Evolutionary conservation across 2,329 filamentous ascomycete genomes (phyloP), one percentile per base, ranked within the genome.

Genomic region (Penicillium sp.): DNA sequence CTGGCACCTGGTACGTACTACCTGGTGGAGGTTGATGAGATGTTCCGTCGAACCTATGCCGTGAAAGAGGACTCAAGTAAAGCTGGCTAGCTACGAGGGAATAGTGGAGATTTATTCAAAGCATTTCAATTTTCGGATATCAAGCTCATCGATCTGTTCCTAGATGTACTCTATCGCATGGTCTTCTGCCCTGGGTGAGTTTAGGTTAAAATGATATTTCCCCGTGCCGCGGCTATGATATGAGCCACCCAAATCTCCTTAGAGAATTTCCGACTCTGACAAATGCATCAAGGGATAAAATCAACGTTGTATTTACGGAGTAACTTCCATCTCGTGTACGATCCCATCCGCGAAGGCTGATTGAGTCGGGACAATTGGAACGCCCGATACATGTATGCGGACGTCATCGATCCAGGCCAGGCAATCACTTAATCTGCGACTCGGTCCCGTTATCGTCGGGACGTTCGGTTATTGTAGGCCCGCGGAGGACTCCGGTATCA

Each of bases 401-500:
- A 61, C 61, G 63, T 61, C 61, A 64, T 61, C 26, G n/a, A 13
- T 26, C 6, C 25, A 56, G 60, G 57, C 58, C 54, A 60, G 58
- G 57, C 55, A 60, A 58, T 51, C 25, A 40, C 51, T 64, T 60
- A 64, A 65, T 59, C 59, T 63, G 61, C 58, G 61, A 64, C 54
- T 62, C 57, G 19, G 19, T 22, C 19, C 19, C 19, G 19, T 22
- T 22, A 22, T 61, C 62, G 64, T 52, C 42, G 57, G 10, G 28
- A n/a, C 26, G 63, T 63, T 67, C 64, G 16, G 13, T 30, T 30
- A 30, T 30, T n/a, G 11, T 26, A n/a, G 26, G 61, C 33, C 45
- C 30, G 49, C 65, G 61, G 67, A 65, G 60, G 42, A 43, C 64
- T 56, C 58, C 66, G 62, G 64, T 65, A 62, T 63, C 64, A 62